phyloP scores from a whole-genome alignment of 208 protist species.

The Acanthamoeba sp. region DNA sequence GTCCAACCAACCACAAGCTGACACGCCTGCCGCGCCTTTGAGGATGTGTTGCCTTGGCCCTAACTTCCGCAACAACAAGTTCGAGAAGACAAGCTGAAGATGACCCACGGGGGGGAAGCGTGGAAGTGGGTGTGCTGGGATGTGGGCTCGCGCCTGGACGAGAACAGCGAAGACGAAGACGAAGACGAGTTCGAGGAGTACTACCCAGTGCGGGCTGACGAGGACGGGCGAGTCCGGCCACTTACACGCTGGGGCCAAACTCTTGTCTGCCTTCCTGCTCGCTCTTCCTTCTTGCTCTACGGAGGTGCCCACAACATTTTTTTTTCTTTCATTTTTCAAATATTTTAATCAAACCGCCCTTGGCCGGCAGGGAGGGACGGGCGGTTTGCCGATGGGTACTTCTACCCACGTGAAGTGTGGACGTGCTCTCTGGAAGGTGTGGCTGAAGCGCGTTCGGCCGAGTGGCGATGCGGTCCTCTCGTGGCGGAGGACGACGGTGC shows the following conservation, averaged over 20 bases:
- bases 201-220: neutral
- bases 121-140: neutral
- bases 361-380: neutral
- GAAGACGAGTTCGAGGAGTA: neutral
- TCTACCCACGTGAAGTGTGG: constrained; percentile 11
- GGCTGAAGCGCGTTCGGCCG: neutral
- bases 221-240: no score
- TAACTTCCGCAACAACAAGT: no score
- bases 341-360: no score
- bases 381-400: neutral
- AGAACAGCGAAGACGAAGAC: neutral
- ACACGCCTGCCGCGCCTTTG: no score
- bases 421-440: neutral
- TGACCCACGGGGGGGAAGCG: neutral
- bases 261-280: neutral
- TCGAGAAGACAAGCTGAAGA: neutral
- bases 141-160: neutral
- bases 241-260: neutral
- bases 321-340: neutral
- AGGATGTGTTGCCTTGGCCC: no score
- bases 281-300: neutral
- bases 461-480: neutral
- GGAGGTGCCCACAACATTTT: neutral
- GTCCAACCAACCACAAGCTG: no score
- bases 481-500: neutral